These are phyloP conservation scores for Albugo laibachii DNA, from an alignment of 352 stramenopile genomes.

Conservation along the genomic window DNA sequence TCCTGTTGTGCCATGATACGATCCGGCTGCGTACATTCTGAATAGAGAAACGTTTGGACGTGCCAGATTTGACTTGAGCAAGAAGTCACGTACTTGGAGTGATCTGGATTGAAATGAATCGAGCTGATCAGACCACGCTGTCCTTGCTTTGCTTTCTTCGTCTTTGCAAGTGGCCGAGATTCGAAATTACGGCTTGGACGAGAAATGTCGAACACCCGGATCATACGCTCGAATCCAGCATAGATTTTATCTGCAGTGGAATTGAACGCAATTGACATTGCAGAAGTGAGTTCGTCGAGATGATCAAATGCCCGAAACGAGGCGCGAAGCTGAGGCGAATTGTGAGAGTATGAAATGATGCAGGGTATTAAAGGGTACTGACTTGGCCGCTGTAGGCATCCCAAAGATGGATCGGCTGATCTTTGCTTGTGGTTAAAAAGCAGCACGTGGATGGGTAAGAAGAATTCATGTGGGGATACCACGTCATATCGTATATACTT, in stretches of 20 bases:
- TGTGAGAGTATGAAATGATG: background rate
- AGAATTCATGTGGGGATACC: constrained; percentile 79
- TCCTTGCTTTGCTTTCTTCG: constrained; percentile 33
- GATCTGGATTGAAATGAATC: constrained; percentile 62
- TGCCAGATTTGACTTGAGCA: background rate
- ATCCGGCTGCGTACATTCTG: constrained; percentile 64
- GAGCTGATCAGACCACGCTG: constrained; percentile 62
- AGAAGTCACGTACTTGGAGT: constrained; percentile 21
- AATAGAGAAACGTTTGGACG: background rate
- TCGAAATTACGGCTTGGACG: constrained; percentile 39
- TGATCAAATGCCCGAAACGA: constrained; percentile 73
- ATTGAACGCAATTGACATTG: constrained; percentile 68
- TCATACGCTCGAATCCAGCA: constrained; percentile 63
- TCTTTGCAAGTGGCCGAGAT: constrained; percentile 33
- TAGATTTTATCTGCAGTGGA: constrained; percentile 61
- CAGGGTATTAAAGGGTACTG: background rate
- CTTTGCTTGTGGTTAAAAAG: constrained; percentile 70
- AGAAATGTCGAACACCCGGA: constrained; percentile 64
- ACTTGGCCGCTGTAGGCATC: constrained; percentile 70
- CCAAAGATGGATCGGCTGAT: constrained; percentile 83
- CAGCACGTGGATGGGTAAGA: constrained; percentile 50
- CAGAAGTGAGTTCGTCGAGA: constrained; percentile 65
- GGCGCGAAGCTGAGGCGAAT: constrained; percentile 22
- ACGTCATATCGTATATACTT: constrained; percentile 72
- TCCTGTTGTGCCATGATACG: constrained; percentile 60